A percentile compares a stretch with the other conserved stretches of the same genome.
These are phyloP conservation scores for Lyophyllum semitale DNA, from an alignment of 768 basidiomycete species.

Conservation along the genomic window DNA sequence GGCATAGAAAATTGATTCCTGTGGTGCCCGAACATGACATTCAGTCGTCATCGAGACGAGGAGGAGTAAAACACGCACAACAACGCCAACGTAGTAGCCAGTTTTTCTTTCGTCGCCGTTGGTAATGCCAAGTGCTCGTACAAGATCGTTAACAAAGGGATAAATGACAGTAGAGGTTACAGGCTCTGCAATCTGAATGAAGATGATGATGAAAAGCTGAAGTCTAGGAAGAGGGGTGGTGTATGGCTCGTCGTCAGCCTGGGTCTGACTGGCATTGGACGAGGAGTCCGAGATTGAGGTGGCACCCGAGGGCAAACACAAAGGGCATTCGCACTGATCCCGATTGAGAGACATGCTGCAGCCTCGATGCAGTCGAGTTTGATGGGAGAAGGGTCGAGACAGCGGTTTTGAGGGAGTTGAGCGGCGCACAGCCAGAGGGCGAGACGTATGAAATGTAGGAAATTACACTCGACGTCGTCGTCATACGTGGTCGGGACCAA, in stretches of 20 bases:
- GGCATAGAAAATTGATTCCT: slow-evolving; percentile 38
- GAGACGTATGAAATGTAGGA: neutral
- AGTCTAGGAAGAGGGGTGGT: slow-evolving; percentile 30
- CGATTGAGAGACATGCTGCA: neutral
- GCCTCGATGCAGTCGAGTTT: neutral
- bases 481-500: neutral
- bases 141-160: slow-evolving; percentile 40
- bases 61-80: slow-evolving; percentile 28
- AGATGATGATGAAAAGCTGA: slow-evolving; percentile 30
- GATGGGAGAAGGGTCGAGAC: neutral
- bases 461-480: neutral
- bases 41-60: neutral
- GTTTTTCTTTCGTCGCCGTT: slow-evolving; percentile 36
- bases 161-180: slow-evolving; percentile 39
- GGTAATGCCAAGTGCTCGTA: slow-evolving; percentile 36
- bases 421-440: neutral
- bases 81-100: slow-evolving; percentile 43
- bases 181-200: slow-evolving; percentile 36
- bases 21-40: neutral
- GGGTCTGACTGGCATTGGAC: neutral
- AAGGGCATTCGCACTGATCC: neutral
- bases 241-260: neutral
- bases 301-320: neutral
- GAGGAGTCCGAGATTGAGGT: neutral
- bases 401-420: neutral